Base-by-base conservation (phyloP, 257 asterid species). In the Ilex aquifolium region DNA sequence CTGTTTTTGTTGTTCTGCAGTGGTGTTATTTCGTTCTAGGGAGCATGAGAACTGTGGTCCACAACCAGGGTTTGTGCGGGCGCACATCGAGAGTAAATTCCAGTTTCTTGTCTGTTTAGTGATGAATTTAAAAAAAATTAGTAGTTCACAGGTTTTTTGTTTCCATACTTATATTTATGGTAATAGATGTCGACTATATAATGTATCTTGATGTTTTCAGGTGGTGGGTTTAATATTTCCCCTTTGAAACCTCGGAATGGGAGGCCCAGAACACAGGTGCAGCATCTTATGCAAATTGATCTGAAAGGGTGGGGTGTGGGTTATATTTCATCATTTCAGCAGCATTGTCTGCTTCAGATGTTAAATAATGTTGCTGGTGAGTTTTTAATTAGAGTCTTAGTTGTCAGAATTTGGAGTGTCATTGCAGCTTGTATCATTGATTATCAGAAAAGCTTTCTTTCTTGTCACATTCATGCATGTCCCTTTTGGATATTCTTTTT, bases 271-370 rank as follows among this genome's bases (percentile, higher is more conserved):
- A 81, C 98, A 69, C 96, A 87, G 82, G 96, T 91, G 61, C 98
- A 91, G 81, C 95, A 91, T 86, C 98, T 91, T 75, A 88, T 88
- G 92, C 98, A 91, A 75, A 86, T 88, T 69, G 96, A 91, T 80
- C 77, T 88, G 60, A 88, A 88, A 79, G 98, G 98, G 64, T 90
- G 99, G 99, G 96, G 95, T 70, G 94, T 90, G 60, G 92, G 95
- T 62, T 93, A 87, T 76, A 44, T 88, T 65, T 67, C 97, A 48
- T 83, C 90, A 62, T 93, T 85, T 81, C 99, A 93, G 78, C 99
- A 90, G 64, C 87, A 90, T 72, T 93, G 97, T 75, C 86, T 90
- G 66, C 94, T 90, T 77, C 97, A 90, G 77, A 93, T 93, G 95
- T 78, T 93, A 76, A 93, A 88, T 69, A 76, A 96, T 56, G 97